A percentile compares a stretch with the other conserved stretches of the same genome.
Evolutionary conservation across 208 protist genomes (phyloP).

Genomic region (Lotmaria passim): DNA sequence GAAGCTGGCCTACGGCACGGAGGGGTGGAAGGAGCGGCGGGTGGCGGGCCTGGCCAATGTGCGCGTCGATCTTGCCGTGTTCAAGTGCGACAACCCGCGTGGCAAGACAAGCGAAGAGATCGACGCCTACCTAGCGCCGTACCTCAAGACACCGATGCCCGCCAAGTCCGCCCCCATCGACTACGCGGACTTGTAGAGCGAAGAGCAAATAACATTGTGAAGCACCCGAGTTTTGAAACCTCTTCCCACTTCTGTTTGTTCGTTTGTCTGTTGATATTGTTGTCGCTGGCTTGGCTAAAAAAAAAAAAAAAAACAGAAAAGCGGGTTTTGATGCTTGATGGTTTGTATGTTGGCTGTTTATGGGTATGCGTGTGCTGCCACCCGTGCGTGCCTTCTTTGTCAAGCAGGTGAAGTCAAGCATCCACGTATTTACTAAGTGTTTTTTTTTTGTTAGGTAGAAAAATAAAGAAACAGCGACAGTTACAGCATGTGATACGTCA

Average conservation of each 20-base stretch:
- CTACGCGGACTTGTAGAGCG: conserved; percentile 47
- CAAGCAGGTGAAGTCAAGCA: no score
- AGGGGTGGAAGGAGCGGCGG: conserved; percentile 37
- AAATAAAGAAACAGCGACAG: background rate
- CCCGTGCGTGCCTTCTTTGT: no score
- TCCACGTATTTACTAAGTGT: background rate
- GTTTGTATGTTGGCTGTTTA: no score
- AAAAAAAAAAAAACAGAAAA: no score
- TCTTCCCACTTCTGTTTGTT: background rate
- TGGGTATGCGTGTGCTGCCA: no score
- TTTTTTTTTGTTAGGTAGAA: background rate
- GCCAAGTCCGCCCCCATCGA: conserved; percentile 31
- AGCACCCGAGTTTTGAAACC: no score
- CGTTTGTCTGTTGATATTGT: background rate
- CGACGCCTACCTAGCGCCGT: conserved; percentile 52
- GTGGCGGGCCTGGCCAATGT: conserved; percentile 60
- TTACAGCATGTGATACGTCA: no score
- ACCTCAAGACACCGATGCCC: conserved; percentile 50
- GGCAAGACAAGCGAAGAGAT: conserved; percentile 64
- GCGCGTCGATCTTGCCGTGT: conserved; percentile 70
- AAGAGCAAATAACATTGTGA: background rate
- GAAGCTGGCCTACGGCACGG: conserved; percentile 70
- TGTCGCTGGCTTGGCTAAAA: no score
- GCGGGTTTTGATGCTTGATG: no score
- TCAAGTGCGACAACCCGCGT: conserved; percentile 46